A percentile compares a stretch with the other conserved stretches of the same genome.
phyloP scores from a whole-genome alignment of 495 filamentous ascomycete genomes.

The Jackrogersella minutella region DNA sequence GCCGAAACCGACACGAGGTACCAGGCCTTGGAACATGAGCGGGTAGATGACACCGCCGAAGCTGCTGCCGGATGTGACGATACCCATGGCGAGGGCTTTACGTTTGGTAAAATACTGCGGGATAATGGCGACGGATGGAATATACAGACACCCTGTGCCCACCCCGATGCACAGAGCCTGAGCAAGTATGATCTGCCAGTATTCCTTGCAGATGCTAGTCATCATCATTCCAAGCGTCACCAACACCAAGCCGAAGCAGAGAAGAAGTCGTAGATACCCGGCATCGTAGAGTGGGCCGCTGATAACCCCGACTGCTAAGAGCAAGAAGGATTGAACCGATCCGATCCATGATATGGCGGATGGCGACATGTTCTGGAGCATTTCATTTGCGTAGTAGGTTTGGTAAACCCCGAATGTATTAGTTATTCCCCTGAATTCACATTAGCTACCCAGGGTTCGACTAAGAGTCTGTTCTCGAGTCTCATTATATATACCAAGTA shows the following conservation, averaged over 20 bases:
- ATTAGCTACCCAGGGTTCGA: not conserved
- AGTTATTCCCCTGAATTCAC: conserved; percentile 64
- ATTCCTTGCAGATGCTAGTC: conserved; percentile 22
- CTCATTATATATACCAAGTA: conserved; percentile 64
- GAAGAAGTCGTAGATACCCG: conserved; percentile 55
- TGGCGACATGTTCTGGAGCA: conserved; percentile 45
- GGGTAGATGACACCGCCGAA: conserved; percentile 72
- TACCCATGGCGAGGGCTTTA: conserved; percentile 70
- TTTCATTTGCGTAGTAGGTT: conserved; percentile 65
- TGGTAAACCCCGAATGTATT: conserved; percentile 77
- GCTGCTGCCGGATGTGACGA: conserved; percentile 67
- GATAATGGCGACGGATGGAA: conserved; percentile 65
- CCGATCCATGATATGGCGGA: conserved; percentile 65
- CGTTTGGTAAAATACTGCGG: conserved; percentile 71
- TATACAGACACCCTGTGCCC: conserved; percentile 69
- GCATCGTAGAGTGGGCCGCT: conserved; percentile 63
- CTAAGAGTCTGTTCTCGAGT: not conserved
- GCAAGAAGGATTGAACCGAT: conserved; percentile 57
- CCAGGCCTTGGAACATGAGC: conserved; percentile 64
- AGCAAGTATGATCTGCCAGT: conserved; percentile 66
- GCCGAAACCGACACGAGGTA: conserved; percentile 65
- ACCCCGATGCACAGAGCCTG: conserved; percentile 64
- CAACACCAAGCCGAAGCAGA: conserved; percentile 16
- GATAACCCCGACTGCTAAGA: conserved; percentile 59
- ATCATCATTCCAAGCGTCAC: conserved; percentile 31